A percentile compares a stretch with the other conserved stretches of the same genome.
phyloP scores from a whole-genome alignment of 768 basidiomycete species.

The Pleurotus salmoneostramineus region DNA sequence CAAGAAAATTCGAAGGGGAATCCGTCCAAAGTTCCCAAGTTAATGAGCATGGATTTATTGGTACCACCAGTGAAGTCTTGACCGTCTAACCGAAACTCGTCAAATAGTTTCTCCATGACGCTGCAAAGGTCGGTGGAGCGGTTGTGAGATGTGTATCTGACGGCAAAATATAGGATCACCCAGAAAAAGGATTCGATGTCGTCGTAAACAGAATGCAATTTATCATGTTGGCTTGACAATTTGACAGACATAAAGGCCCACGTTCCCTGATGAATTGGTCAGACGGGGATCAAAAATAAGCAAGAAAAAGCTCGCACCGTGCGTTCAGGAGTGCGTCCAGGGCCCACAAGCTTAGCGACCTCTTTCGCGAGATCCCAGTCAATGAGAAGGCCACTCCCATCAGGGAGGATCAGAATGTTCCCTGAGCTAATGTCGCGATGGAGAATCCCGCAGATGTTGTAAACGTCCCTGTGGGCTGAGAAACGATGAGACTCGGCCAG shows the following conservation, averaged over 20 bases:
- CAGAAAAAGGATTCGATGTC: constrained; percentile 16
- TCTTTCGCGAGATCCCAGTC: neutral
- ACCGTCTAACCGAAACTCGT: too few relatives aligned
- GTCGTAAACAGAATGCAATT: constrained; percentile 9
- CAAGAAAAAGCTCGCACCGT: neutral
- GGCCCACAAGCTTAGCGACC: neutral
- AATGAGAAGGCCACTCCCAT: constrained; percentile 5
- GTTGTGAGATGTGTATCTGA: constrained; percentile 12
- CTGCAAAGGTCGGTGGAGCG: neutral
- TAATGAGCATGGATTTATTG: too few relatives aligned
- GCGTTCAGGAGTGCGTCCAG: neutral
- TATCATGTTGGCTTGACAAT: neutral
- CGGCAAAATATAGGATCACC: constrained; percentile 12
- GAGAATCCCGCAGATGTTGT: neutral
- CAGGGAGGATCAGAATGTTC: constrained; percentile 4
- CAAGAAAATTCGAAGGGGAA: too few relatives aligned
- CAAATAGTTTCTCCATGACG: neutral
- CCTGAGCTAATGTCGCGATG: constrained; percentile 9
- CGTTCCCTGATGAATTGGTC: constrained; percentile 8
- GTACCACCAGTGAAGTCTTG: too few relatives aligned
- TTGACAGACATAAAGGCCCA: constrained; percentile 13
- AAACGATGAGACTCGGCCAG: neutral
- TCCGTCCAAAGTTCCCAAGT: too few relatives aligned
- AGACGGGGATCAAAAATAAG: neutral
- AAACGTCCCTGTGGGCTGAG: constrained; percentile 3